phyloP scores from a whole-genome alignment of 2,329 filamentous ascomycete species.

The Teratosphaeria pseudoeucalypti region DNA sequence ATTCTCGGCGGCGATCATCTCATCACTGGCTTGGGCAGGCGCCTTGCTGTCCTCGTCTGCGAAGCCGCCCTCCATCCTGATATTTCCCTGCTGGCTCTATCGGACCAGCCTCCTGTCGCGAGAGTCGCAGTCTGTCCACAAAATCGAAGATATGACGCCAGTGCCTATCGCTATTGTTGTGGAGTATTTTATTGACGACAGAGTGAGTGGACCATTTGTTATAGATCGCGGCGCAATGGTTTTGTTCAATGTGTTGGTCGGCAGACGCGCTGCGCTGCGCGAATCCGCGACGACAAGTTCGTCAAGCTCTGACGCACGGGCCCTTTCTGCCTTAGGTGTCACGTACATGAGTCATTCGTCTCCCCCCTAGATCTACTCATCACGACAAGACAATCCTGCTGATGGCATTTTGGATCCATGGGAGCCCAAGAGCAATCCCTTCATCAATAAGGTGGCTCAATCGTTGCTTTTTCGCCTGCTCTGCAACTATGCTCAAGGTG shows the following conservation, averaged over 20 bases:
- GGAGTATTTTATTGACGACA: not conserved
- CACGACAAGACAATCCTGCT: too few species aligned
- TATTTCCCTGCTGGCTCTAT: not conserved
- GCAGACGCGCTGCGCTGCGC: not conserved
- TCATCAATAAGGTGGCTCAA: not conserved
- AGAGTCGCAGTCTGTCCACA: not conserved
- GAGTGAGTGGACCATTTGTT: not conserved
- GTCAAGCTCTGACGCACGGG: not conserved
- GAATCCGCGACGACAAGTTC: not conserved
- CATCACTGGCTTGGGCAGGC: constrained; percentile 24
- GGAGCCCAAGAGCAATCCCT: not conserved
- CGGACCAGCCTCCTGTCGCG: not conserved
- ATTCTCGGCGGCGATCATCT: constrained; percentile 26
- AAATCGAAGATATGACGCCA: not conserved
- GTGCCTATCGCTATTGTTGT: not conserved
- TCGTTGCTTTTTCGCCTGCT: not conserved
- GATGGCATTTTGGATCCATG: not conserved
- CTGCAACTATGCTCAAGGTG: not conserved
- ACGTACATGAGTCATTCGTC: not conserved
- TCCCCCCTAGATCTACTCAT: not conserved
- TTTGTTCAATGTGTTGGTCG: not conserved
- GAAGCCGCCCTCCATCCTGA: constrained; percentile 15
- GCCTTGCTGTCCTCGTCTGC: constrained; percentile 22
- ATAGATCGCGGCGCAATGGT: not conserved
- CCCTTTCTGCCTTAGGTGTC: not conserved